Evolutionary conservation across 1,284 basidiomycete genomes (phyloP).

Genomic region (Ganoderma lingzhi): DNA sequence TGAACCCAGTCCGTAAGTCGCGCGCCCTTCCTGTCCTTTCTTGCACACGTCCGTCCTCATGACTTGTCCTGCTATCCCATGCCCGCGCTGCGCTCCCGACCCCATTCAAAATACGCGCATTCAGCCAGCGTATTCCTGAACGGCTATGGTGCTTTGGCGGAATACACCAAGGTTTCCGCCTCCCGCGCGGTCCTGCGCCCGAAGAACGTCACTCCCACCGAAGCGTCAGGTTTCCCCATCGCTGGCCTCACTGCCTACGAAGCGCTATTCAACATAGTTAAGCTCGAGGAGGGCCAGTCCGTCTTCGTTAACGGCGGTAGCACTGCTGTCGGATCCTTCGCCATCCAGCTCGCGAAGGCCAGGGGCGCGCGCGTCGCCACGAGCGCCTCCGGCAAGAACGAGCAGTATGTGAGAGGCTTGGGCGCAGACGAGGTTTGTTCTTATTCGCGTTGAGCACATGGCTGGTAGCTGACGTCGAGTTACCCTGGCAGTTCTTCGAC

Average conservation of each 20-base stretch:
- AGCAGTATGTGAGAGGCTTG: conserved; percentile 35
- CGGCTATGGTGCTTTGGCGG: conserved; percentile 32
- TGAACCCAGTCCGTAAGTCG: conserved; percentile 48
- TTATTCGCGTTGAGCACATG: not conserved
- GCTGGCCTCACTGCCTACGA: conserved; percentile 35
- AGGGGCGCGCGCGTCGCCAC: conserved; percentile 37
- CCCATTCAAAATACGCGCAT: not conserved
- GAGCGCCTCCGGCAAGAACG: conserved; percentile 40
- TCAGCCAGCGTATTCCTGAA: conserved; percentile 15
- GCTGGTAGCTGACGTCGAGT: not conserved
- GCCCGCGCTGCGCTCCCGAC: not conserved
- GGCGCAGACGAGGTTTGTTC: conserved; percentile 39
- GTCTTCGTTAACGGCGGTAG: conserved; percentile 39
- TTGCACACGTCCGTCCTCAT: not conserved
- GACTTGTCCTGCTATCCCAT: not conserved
- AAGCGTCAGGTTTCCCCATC: conserved; percentile 32
- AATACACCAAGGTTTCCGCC: conserved; percentile 32
- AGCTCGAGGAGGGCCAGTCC: conserved; percentile 33
- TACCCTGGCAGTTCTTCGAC: conserved; percentile 55
- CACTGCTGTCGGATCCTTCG: conserved; percentile 34
- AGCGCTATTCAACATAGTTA: conserved; percentile 26
- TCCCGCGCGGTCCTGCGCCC: conserved; percentile 27
- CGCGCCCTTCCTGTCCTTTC: not conserved
- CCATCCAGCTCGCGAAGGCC: conserved; percentile 41
- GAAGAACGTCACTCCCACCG: conserved; percentile 25